Conservation (phyloP, 1,284 basidiomycete genomes). For the Anthracocystis panici-leucophaei region DNA sequence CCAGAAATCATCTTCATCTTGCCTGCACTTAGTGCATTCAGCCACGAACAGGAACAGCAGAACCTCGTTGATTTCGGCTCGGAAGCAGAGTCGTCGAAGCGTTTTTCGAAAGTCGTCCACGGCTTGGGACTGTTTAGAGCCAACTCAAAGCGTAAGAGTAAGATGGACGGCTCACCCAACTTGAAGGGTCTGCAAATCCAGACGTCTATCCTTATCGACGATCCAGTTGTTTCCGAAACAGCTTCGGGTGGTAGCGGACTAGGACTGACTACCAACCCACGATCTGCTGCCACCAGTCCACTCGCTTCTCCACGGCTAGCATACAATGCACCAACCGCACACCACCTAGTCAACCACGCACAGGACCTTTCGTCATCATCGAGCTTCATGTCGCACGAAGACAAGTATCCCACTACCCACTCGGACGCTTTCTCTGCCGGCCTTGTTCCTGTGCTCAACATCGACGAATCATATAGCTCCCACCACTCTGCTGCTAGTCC, state of each 20-base stretch:
- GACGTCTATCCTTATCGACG: slow-evolving; percentile 19
- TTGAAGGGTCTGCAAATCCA: slow-evolving; percentile 22
- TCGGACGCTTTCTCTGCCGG: slow-evolving; percentile 29
- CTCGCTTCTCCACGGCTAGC: slow-evolving; percentile 10
- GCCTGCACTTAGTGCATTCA: slow-evolving; percentile 16
- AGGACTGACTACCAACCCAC: not conserved
- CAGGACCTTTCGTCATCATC: slow-evolving; percentile 23
- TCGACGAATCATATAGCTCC: slow-evolving; percentile 29
- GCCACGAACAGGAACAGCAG: slow-evolving; percentile 10
- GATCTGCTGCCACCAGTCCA: slow-evolving; percentile 4
- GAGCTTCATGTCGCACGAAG: slow-evolving; percentile 27
- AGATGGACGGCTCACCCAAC: slow-evolving; percentile 4
- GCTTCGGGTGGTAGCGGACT: not conserved
- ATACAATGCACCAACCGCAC: slow-evolving; percentile 25
- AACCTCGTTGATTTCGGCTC: slow-evolving; percentile 8
- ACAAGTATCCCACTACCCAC: slow-evolving; percentile 26
- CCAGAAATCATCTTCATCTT: slow-evolving; percentile 27
- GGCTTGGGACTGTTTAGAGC: slow-evolving; percentile 28
- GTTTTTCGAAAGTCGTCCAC: slow-evolving; percentile 28
- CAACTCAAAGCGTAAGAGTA: slow-evolving; percentile 23
- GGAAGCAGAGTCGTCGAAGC: slow-evolving; percentile 15
- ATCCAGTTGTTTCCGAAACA: not conserved
- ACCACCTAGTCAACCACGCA: slow-evolving; percentile 26
- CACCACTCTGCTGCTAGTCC: slow-evolving; percentile 15
- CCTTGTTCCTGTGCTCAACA: slow-evolving; percentile 37